Evolutionary conservation across 2,329 filamentous ascomycete genomes (phyloP).

Genomic region (Alternaria burnsii): DNA sequence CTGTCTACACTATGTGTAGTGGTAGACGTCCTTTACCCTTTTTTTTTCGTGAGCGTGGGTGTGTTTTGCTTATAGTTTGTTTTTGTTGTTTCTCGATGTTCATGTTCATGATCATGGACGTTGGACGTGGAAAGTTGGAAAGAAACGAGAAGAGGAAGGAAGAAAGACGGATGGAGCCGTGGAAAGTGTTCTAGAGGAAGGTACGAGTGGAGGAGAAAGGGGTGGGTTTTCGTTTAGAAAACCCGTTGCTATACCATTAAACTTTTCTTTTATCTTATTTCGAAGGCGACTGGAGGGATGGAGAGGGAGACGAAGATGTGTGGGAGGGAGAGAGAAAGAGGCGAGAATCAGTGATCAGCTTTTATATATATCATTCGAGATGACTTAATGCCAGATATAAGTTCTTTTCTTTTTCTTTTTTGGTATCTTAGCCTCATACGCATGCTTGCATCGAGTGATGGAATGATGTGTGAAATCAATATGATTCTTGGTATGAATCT

Average conservation of each 20-base stretch:
- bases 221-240: background rate
- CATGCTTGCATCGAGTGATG: no score
- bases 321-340: no score
- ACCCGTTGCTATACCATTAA: background rate
- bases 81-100: no score
- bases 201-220: background rate
- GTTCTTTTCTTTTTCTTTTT: background rate
- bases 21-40: background rate
- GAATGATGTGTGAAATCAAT: no score
- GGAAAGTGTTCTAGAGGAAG: background rate
- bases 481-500: no score
- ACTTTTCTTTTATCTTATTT: background rate
- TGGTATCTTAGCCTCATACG: no score
- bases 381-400: slow-evolving; percentile 4
- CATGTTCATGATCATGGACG: no score
- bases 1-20: background rate
- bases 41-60: background rate
- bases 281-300: no score
- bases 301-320: background rate
- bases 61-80: no score
- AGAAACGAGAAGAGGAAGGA: background rate
- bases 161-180: background rate
- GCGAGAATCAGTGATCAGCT: background rate
- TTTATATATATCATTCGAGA: background rate
- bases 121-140: background rate